A percentile compares a stretch with the other conserved stretches of the same genome.
Evolutionary conservation across 805 yeast species (phyloP).

Genomic region (Torulaspora maleeae): DNA sequence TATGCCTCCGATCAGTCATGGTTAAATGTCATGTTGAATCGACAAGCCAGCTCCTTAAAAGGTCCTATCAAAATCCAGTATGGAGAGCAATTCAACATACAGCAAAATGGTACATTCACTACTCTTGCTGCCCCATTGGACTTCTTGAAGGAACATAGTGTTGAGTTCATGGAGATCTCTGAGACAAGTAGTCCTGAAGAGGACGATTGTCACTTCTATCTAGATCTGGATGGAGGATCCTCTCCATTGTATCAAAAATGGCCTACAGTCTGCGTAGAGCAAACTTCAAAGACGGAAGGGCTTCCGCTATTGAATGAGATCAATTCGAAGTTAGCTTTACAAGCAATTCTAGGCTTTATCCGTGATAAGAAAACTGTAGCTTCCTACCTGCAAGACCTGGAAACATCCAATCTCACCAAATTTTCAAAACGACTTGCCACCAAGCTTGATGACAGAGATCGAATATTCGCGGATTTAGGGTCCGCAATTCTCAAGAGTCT

Average conservation of each 20-base stretch:
- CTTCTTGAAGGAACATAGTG: slow-evolving; percentile 15
- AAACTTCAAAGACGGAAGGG: neutral
- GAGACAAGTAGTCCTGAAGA: neutral
- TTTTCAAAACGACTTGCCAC: slow-evolving; percentile 14
- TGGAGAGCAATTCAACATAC: slow-evolving; percentile 20
- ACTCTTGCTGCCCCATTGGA: slow-evolving; percentile 32
- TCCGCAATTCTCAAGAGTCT: slow-evolving; percentile 14
- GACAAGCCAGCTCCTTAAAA: slow-evolving; percentile 11
- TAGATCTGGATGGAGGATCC: slow-evolving; percentile 12
- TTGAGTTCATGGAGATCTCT: slow-evolving; percentile 31
- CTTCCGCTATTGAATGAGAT: slow-evolving; percentile 21
- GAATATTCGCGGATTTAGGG: slow-evolving; percentile 13
- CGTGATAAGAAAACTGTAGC: slow-evolving; percentile 32
- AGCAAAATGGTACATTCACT: slow-evolving; percentile 6
- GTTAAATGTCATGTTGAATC: slow-evolving; percentile 20
- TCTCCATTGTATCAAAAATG: slow-evolving; percentile 1
- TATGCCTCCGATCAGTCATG: slow-evolving; percentile 33
- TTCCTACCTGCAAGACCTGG: slow-evolving; percentile 24
- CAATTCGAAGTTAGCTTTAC: slow-evolving; percentile 23
- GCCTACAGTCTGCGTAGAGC: slow-evolving; percentile 10
- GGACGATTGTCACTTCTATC: slow-evolving; percentile 34
- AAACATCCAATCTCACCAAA: slow-evolving; percentile 22
- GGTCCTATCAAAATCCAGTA: slow-evolving; percentile 20
- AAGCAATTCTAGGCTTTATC: slow-evolving; percentile 22
- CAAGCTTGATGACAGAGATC: slow-evolving; percentile 17